Evolutionary conservation across 2,329 filamentous ascomycete species (phyloP).

Genomic region (Scedosporium minutisporum): DNA sequence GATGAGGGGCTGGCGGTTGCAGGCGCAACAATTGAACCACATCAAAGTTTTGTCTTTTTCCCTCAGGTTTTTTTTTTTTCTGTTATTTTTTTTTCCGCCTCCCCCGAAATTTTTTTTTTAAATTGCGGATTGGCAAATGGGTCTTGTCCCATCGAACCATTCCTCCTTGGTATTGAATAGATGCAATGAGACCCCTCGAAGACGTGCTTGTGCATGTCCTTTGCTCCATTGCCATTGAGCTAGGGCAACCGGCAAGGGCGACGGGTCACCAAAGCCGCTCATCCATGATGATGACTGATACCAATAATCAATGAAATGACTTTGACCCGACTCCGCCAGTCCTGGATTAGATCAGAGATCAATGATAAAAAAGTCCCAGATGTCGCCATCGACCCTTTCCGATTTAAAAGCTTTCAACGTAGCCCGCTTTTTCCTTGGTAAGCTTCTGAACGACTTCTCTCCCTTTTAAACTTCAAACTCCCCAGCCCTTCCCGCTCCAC

Average conservation of each 20-base stretch:
- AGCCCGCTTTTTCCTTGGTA: neutral
- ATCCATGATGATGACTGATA: conserved; percentile 1
- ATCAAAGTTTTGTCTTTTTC: too few species aligned
- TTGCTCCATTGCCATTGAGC: neutral
- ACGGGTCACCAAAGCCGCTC: neutral
- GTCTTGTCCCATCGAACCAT: neutral
- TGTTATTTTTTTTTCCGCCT: neutral
- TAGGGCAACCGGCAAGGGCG: neutral
- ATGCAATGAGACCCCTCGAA: neutral
- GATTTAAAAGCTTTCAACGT: neutral
- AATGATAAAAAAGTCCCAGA: neutral
- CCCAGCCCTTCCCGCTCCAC: neutral
- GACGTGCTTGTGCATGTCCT: neutral
- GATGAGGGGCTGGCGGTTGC: too few species aligned
- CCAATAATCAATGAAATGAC: neutral
- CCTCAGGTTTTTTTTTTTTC: too few species aligned
- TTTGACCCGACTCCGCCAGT: neutral
- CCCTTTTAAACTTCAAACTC: neutral
- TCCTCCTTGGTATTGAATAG: neutral
- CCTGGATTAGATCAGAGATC: neutral
- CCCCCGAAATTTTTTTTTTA: neutral
- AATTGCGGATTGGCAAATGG: neutral
- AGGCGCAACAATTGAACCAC: too few species aligned
- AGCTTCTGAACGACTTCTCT: neutral
- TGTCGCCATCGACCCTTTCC: neutral